Base-by-base conservation (phyloP, 176 grass and related monocot species). In the Ensete glaucum region DNA sequence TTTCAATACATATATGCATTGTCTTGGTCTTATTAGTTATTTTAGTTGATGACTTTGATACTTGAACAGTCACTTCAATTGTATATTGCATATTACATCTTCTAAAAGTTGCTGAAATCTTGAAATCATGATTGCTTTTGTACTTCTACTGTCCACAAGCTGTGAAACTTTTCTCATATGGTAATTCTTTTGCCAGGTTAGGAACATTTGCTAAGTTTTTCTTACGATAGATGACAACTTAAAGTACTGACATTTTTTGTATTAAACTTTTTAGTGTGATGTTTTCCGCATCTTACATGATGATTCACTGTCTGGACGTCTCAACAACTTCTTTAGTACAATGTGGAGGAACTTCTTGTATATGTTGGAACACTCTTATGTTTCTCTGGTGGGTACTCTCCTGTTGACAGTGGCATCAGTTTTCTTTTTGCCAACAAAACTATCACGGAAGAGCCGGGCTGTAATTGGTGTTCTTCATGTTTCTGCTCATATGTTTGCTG, bases 401-500 rank as follows among this genome's bases (percentile, higher is more conserved):
- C 54, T 82, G 64, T 81, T 99, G 75, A 81, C 83, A 83, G 62
- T 93, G 72, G 86, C 86, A 81, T 89, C 95, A 76, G 87, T 94
- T 87, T 89, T 91, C 80, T 99, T 99, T 80, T 91, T 99, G 70
- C 90, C 95, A 50, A 99, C 95, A 1, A 99, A 99, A 87, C 60
- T 99, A 50, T 94, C 90, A 11, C 90, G 88, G 63, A 94, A 81
- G 74, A 99, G 79, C 25, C 95, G 90, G 17, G 78, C 81, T 73
- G 75, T 94, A 80, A 81, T 99, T 73, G 95, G 90, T 60, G 82
- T 91, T 89, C 90, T 99, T 76, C 95, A 99, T 85, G 95, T 84
- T 62, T 83, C 82, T 19, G 90, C 95, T 63, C 95, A 99, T 77
- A 73, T 99, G 75, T 85, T 84, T 78, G 90, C 95, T n/a, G 95